Conservation (phyloP, 805 yeast species). For the Saccharomycopsis sp. region DNA sequence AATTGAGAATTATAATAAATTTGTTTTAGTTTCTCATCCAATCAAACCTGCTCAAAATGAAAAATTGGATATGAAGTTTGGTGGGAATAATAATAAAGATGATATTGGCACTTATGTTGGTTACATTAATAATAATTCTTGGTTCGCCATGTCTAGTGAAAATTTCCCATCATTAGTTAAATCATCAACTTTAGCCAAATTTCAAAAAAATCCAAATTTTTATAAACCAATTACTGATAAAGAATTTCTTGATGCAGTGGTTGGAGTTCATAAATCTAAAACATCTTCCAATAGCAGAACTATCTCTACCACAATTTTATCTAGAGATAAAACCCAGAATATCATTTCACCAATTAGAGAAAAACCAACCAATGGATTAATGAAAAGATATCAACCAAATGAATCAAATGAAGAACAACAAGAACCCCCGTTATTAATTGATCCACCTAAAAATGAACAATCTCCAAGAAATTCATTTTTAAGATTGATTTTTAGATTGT, state of each 20-base stretch:
- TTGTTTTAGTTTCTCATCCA: conserved; percentile 62
- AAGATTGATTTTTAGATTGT: conserved; percentile 24
- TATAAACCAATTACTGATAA: conserved; percentile 15
- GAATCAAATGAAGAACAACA: conserved; percentile 14
- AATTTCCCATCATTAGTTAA: conserved; percentile 75
- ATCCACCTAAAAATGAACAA: conserved; percentile 10
- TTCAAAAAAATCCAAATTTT: conserved; percentile 27
- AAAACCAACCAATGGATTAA: conserved; percentile 10
- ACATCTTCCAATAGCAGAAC: background rate
- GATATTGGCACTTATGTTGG: conserved; percentile 51
- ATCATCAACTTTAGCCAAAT: conserved; percentile 67
- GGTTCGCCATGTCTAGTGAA: conserved; percentile 78
- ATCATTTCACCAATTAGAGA: conserved; percentile 13
- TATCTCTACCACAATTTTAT: conserved; percentile 2
- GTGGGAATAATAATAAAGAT: conserved; percentile 18
- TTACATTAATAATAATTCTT: conserved; percentile 49
- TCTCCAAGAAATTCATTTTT: conserved; percentile 6
- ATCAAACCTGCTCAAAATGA: conserved; percentile 26
- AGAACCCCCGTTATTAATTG: background rate
- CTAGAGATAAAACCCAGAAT: background rate
- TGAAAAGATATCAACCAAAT: conserved; percentile 10
- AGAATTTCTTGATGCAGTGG: conserved; percentile 31
- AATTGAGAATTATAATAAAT: conserved; percentile 21
- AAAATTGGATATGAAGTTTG: conserved; percentile 19
- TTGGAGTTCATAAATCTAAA: conserved; percentile 39